Evolutionary conservation across 352 stramenopile species (phyloP).

Genomic region (Pythium biforme): DNA sequence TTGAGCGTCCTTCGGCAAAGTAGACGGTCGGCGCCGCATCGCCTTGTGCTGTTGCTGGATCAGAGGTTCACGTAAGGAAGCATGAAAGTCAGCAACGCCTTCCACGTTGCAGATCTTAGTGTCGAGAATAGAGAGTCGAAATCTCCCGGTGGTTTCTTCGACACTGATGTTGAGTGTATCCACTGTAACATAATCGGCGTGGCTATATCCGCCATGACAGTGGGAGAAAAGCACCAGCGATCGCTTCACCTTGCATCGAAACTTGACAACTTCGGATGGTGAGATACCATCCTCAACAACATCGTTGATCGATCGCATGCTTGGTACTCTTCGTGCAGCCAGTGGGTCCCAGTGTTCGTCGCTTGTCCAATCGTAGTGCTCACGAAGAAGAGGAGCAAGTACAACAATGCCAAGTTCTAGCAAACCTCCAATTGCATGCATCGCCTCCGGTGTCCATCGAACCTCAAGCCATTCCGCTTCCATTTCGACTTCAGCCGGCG

Average conservation of each 20-base stretch:
- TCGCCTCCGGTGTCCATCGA: conserved; percentile 55
- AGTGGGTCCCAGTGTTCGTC: conserved; percentile 22
- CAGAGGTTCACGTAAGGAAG: not conserved
- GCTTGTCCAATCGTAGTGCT: conserved; percentile 23
- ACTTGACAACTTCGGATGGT: conserved; percentile 46
- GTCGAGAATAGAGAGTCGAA: conserved; percentile 51
- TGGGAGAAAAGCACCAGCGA: conserved; percentile 53
- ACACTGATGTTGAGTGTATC: conserved; percentile 63
- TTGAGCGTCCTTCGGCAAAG: not conserved
- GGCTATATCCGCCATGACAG: conserved; percentile 23
- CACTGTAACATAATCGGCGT: conserved; percentile 62
- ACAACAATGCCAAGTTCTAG: conserved; percentile 58
- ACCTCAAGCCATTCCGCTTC: conserved; percentile 77
- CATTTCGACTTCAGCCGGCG: conserved; percentile 60
- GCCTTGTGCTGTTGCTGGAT: conserved; percentile 11
- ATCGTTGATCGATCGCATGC: conserved; percentile 36
- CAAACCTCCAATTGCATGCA: conserved; percentile 64
- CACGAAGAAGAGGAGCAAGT: conserved; percentile 31
- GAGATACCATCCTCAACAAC: conserved; percentile 37
- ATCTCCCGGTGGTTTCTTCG: conserved; percentile 46
- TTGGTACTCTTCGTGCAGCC: conserved; percentile 21
- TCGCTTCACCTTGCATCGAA: conserved; percentile 63
- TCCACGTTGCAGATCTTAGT: conserved; percentile 40
- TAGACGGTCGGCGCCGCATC: conserved; percentile 7
- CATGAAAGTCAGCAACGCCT: not conserved